These are phyloP conservation scores for Nakazawaea populi DNA, from an alignment of 805 yeast genomes.

Conservation along the genomic window DNA sequence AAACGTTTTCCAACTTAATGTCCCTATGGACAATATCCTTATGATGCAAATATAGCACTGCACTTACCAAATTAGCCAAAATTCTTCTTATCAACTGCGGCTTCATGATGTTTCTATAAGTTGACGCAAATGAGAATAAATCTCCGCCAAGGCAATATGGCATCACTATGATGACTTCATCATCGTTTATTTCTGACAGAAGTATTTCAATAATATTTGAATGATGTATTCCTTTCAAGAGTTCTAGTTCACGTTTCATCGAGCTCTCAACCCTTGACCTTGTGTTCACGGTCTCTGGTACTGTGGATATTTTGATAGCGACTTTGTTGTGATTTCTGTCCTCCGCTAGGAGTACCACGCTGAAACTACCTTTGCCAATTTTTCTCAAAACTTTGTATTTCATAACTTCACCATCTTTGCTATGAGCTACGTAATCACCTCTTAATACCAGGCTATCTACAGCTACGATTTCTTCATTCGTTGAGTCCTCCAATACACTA, in stretches of 20 bases:
- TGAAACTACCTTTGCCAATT: slow-evolving; percentile 66
- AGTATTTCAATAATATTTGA: slow-evolving; percentile 64
- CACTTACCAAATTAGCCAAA: slow-evolving; percentile 63
- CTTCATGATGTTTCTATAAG: slow-evolving; percentile 33
- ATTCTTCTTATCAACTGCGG: slow-evolving; percentile 51
- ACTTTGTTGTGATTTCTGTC: slow-evolving; percentile 25
- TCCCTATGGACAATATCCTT: slow-evolving; percentile 81
- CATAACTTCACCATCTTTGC: slow-evolving; percentile 10
- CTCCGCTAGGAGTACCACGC: slow-evolving; percentile 46
- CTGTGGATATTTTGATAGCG: slow-evolving; percentile 64
- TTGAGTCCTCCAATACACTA: slow-evolving; percentile 1
- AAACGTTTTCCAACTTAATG: slow-evolving; percentile 79
- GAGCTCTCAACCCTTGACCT: slow-evolving; percentile 54
- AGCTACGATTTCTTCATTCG: slow-evolving; percentile 9
- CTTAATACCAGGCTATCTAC: neutral
- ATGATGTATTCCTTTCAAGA: slow-evolving; percentile 51
- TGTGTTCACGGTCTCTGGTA: slow-evolving; percentile 30
- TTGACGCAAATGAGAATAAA: slow-evolving; percentile 56
- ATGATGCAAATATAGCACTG: slow-evolving; percentile 67
- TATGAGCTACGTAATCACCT: slow-evolving; percentile 1
- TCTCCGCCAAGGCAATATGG: slow-evolving; percentile 86
- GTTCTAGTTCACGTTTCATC: slow-evolving; percentile 65
- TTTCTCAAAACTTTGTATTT: slow-evolving; percentile 32
- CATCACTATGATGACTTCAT: slow-evolving; percentile 45
- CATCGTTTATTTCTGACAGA: slow-evolving; percentile 36